phyloP scores from a whole-genome alignment of 2,329 filamentous ascomycete species.

The Bertia moriformis region DNA sequence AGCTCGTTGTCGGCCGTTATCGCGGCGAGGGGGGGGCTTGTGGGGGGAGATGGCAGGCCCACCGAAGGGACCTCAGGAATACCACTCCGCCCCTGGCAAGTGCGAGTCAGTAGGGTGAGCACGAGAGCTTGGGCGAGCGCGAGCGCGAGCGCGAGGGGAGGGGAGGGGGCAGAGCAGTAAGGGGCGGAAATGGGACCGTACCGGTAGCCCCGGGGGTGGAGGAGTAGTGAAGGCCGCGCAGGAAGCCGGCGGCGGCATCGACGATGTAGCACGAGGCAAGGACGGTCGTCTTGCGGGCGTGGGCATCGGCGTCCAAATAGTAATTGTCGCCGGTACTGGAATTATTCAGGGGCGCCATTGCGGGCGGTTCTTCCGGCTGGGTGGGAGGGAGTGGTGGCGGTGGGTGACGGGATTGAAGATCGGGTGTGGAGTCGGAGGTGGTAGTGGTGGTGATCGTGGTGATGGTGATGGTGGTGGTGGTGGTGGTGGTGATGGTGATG shows the following conservation, averaged over 20 bases:
- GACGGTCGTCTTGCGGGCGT: conserved; percentile 53
- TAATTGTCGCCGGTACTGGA: conserved; percentile 55
- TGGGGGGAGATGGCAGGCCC: conserved; percentile 70
- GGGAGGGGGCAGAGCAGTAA: not conserved
- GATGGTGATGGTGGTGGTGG: no score
- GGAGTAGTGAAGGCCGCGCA: conserved; percentile 87
- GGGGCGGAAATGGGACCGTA: conserved; percentile 20
- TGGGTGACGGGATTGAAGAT: no score
- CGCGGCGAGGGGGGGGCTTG: conserved; percentile 79
- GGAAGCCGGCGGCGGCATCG: conserved; percentile 52
- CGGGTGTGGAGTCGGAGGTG: no score
- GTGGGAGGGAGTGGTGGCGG: conserved; percentile 7
- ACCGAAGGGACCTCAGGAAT: conserved; percentile 82
- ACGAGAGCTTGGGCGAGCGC: conserved; percentile 1
- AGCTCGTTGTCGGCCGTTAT: conserved; percentile 54
- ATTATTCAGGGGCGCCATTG: conserved; percentile 59
- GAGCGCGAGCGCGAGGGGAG: not conserved
- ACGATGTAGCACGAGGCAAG: conserved; percentile 87
- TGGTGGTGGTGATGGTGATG: no score
- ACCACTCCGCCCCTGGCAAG: conserved; percentile 85
- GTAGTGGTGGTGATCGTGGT: no score
- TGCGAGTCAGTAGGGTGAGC: conserved; percentile 7
- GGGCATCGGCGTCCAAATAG: conserved; percentile 65
- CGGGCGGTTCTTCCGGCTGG: no score
- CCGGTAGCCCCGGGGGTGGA: conserved; percentile 78